A percentile compares a stretch with the other conserved stretches of the same genome.
Evolutionary conservation across 306 rosid species (phyloP).

Genomic region (Citrullus colocynthis): DNA sequence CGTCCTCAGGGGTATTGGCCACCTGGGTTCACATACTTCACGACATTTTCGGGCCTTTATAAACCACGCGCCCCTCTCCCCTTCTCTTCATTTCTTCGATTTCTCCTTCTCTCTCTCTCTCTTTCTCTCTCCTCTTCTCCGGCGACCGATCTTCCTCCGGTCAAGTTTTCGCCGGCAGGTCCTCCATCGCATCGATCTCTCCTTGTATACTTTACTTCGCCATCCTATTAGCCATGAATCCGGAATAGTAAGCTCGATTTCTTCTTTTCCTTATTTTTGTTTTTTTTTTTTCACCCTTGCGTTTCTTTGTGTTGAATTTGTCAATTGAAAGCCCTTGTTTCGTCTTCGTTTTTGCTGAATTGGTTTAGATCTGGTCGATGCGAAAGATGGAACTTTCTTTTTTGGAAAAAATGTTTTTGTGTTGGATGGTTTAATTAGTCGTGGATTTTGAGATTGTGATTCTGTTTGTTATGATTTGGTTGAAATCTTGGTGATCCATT

Average conservation of each 20-base stretch:
- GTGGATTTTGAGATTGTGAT: background rate
- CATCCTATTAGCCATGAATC: constrained; percentile 39
- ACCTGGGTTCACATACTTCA: constrained; percentile 4
- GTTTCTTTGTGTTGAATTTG: constrained; percentile 6
- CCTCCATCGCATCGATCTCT: background rate
- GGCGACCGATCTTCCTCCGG: constrained; percentile 17
- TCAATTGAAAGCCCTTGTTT: background rate
- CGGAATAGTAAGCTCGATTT: constrained; percentile 47
- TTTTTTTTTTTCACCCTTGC: background rate
- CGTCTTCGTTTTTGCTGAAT: background rate
- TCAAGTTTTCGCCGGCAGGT: constrained; percentile 19
- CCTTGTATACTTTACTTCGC: background rate
- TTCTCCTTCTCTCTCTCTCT: constrained; percentile 17
- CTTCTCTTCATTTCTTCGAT: constrained; percentile 2
- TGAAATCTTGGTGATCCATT: background rate
- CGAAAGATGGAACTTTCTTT: background rate
- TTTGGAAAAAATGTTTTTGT: background rate
- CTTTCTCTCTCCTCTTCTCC: constrained; percentile 10
- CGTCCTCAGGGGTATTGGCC: background rate
- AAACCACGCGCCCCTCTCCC: constrained; percentile 4
- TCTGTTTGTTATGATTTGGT: background rate
- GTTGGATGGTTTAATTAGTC: background rate
- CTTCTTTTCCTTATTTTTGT: background rate
- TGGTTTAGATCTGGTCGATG: background rate
- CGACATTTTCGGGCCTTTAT: constrained; percentile 9